Base-by-base conservation (phyloP, 2,329 filamentous ascomycete species). In the Sarocladium strictum region DNA sequence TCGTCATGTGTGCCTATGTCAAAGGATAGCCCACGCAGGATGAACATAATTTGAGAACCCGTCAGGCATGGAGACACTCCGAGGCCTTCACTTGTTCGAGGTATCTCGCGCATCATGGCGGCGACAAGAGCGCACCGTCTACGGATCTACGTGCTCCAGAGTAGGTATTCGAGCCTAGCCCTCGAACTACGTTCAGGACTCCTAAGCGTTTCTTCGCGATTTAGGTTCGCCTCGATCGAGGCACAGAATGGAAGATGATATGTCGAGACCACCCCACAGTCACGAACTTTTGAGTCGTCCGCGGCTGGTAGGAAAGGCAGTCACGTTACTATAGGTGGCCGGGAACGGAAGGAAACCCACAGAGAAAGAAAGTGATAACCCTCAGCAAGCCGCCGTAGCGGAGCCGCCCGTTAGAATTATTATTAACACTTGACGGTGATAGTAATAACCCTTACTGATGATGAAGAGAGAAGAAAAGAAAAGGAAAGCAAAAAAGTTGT, bases 261-360 rank as follows among this genome's bases (percentile, higher is more conserved):
- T 78, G 74, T 78, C 66, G 74, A 64, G 67, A 76, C 67, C 72
- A 74, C 73, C 76, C 75, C 76, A 78, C 76, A 76, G 76, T 72
- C 73, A 70, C 68, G 50, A 23, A 67, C 69, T 72, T 75, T 74
- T 70, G 59, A 60, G 68, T 62, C 59, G 62, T 62, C 61, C 58
- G 64, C 65, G 73, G 69, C 76, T 76, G 72, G 65, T 72, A 69
- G 70, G 67, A 73, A 76, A 75, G 74, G 73, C 67, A 65, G 64
- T 73, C 69, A 71, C 73, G 64, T 74, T 70, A 58, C 62, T 79
- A 57, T 74, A 61, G 75, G 74, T 68, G 76, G 76, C 76, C 74
- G 76, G 76, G 76, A 79, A 79, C 76, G 76, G 76, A 77, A 72
- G 75, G 69, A 76, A 70, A 76, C 72, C 71, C 73, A 79, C 72